Evolutionary conservation across 495 filamentous ascomycete species (phyloP).

Genomic region (Aspergillus steynii): DNA sequence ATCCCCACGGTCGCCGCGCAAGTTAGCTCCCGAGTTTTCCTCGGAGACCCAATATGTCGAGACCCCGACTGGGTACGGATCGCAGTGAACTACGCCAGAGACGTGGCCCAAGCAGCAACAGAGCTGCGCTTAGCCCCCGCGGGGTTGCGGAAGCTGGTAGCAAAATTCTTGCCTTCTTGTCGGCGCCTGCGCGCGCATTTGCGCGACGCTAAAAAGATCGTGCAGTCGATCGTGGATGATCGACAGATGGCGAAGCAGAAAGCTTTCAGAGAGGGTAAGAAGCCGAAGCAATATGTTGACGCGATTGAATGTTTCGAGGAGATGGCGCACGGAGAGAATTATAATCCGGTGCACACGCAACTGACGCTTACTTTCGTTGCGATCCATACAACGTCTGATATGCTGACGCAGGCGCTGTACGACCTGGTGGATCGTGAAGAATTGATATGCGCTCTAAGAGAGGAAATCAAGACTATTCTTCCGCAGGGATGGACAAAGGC

Average conservation of each 20-base stretch:
- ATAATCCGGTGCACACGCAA: conserved; percentile 20
- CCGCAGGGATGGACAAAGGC: background rate
- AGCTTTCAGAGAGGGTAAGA: background rate
- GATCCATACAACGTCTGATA: conserved; percentile 24
- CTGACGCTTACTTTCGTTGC: conserved; percentile 26
- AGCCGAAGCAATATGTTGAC: conserved; percentile 12
- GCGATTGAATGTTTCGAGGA: conserved; percentile 30
- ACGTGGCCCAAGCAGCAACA: conserved; percentile 29
- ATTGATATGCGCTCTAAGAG: background rate
- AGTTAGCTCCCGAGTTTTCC: conserved; percentile 52
- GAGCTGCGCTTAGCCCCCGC: conserved; percentile 22
- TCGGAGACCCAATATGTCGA: conserved; percentile 51
- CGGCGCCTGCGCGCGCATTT: conserved; percentile 16
- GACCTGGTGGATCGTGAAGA: background rate
- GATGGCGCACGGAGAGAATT: conserved; percentile 16
- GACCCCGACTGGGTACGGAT: conserved; percentile 51
- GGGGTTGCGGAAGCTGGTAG: conserved; percentile 21
- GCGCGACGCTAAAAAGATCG: conserved; percentile 17
- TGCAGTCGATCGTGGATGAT: conserved; percentile 22
- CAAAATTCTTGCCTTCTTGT: conserved; percentile 22
- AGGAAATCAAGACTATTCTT: background rate
- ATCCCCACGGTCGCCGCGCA: conserved; percentile 42
- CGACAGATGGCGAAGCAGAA: conserved; percentile 16
- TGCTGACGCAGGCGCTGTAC: background rate
- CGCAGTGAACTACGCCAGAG: conserved; percentile 50